A percentile compares a stretch with the other conserved stretches of the same genome.
These are phyloP conservation scores for Hypoxylon sp. DNA, from an alignment of 2,329 filamentous ascomycete species.

Conservation along the genomic window DNA sequence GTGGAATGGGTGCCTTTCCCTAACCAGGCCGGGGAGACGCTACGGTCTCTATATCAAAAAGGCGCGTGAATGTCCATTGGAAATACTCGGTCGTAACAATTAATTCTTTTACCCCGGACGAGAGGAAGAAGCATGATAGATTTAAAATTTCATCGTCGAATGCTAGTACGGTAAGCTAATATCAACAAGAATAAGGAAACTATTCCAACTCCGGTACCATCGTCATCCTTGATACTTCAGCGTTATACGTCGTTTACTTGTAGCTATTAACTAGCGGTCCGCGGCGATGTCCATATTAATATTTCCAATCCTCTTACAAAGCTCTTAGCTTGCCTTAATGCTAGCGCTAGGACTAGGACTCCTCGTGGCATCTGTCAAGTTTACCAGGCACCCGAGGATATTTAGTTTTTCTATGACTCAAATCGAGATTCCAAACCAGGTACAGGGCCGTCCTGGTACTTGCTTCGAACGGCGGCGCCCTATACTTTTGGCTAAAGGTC, in stretches of 20 bases:
- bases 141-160: neutral
- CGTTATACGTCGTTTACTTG: neutral
- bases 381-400: neutral
- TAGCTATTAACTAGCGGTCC: too few relatives aligned
- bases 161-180: neutral
- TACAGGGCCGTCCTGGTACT: neutral
- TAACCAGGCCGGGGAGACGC: neutral
- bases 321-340: too few relatives aligned
- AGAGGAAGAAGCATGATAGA: neutral
- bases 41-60: too few relatives aligned
- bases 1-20: neutral
- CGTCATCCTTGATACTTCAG: neutral
- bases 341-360: neutral
- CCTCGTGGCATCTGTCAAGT: neutral
- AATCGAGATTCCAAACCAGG: neutral
- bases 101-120: too few relatives aligned
- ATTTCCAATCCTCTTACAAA: too few relatives aligned
- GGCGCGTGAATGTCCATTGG: too few relatives aligned
- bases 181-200: neutral
- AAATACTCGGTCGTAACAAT: too few relatives aligned
- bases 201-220: neutral
- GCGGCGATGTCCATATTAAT: too few relatives aligned
- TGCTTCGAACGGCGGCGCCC: neutral
- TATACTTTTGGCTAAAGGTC: neutral
- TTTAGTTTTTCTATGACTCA: neutral